phyloP scores from a whole-genome alignment of 306 rosid species.

The Quercus bicolor region DNA sequence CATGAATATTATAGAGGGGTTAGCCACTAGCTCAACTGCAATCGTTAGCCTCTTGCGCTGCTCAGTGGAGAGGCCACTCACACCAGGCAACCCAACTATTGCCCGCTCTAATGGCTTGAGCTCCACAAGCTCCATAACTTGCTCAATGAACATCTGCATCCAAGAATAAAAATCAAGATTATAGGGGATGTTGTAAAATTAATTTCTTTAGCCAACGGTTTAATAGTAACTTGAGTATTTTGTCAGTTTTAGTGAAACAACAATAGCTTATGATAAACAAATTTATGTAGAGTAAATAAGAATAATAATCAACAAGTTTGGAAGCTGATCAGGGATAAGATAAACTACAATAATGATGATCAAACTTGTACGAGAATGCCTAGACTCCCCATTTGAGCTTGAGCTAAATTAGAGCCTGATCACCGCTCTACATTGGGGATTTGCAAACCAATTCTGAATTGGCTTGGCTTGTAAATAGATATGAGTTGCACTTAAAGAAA shows the following conservation, averaged over 20 bases:
- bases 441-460: background rate
- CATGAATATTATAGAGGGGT: slow-evolving; percentile 52
- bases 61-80: slow-evolving; percentile 42
- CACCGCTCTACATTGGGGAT: background rate
- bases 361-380: too few relatives aligned
- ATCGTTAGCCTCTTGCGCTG: slow-evolving; percentile 50
- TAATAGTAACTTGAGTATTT: too few relatives aligned
- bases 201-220: too few relatives aligned
- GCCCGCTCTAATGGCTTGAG: slow-evolving; percentile 33
- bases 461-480: background rate
- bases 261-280: too few relatives aligned
- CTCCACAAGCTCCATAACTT: slow-evolving; percentile 50
- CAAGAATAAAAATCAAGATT: background rate
- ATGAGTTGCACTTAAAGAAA: background rate
- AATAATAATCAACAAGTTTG: background rate
- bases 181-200: background rate
- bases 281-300: too few relatives aligned
- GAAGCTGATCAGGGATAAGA: background rate
- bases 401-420: too few relatives aligned
- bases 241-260: too few relatives aligned
- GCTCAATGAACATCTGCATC: slow-evolving; percentile 41
- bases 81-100: slow-evolving; percentile 48
- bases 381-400: too few relatives aligned
- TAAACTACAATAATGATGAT: background rate
- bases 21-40: slow-evolving; percentile 52